Evolutionary conservation across 129 eudicot genomes (phyloP).

Genomic region (Apium graveolens): DNA sequence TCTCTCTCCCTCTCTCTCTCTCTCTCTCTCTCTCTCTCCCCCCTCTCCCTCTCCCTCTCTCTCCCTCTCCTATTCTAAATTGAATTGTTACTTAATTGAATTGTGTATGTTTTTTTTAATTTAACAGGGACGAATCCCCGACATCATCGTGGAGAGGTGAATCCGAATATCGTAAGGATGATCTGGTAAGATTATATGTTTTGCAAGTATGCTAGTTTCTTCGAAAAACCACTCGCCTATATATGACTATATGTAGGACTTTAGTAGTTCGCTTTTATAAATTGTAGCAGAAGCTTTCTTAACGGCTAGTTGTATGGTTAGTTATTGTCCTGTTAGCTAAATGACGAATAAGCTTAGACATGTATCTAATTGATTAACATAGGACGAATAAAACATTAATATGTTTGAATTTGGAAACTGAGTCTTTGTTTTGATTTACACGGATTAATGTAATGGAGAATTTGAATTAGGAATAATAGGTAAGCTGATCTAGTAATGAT

Average conservation of each 20-base stretch:
- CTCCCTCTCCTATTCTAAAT: not conserved
- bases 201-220: not conserved
- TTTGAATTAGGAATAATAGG: not conserved
- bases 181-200: not conserved
- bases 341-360: not conserved
- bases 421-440: not conserved
- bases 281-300: not conserved
- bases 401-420: not conserved
- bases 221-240: not conserved
- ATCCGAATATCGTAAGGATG: not conserved
- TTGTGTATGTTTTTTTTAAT: conserved; percentile 4
- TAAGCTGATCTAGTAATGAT: not conserved
- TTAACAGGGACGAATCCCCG: conserved; percentile 30
- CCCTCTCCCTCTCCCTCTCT: not conserved
- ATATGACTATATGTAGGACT: not conserved
- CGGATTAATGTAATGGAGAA: not conserved
- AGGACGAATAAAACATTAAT: not conserved
- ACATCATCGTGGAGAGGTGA: conserved; percentile 14
- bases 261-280: not conserved
- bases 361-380: not conserved
- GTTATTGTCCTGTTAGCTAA: not conserved
- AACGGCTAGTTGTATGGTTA: not conserved
- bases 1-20: not conserved
- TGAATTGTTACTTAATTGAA: not conserved
- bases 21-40: no score